Conservation (phyloP, 805 yeast genomes). For the Candida hungchunana region DNA sequence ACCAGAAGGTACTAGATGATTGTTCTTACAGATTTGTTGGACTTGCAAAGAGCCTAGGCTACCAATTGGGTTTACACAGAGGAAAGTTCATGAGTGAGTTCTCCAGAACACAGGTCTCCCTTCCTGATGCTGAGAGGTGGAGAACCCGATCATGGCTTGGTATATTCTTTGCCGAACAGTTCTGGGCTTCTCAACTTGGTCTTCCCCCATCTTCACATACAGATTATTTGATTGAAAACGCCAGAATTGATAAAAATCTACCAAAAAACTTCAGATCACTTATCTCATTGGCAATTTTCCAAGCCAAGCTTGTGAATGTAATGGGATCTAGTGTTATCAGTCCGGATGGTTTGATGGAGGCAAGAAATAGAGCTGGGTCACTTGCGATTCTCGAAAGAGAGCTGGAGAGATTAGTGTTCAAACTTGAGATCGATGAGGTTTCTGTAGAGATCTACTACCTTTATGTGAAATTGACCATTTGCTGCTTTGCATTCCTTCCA, state of each 20-base stretch:
- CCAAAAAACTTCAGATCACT: slow-evolving; percentile 72
- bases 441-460: slow-evolving; percentile 73
- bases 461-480: slow-evolving; percentile 74
- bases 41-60: slow-evolving; percentile 75
- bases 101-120: slow-evolving; percentile 80
- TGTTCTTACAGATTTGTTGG: slow-evolving; percentile 87
- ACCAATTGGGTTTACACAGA: slow-evolving; percentile 85
- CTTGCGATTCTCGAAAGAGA: slow-evolving; percentile 76
- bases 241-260: slow-evolving; percentile 56
- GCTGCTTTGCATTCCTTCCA: slow-evolving; percentile 88
- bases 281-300: slow-evolving; percentile 73
- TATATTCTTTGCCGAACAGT: slow-evolving; percentile 81
- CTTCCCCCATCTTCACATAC: slow-evolving; percentile 83
- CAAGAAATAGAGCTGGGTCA: slow-evolving; percentile 75
- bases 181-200: slow-evolving; percentile 86
- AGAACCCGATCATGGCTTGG: slow-evolving; percentile 91
- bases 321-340: slow-evolving; percentile 84
- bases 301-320: slow-evolving; percentile 74
- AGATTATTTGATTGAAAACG: slow-evolving; percentile 77
- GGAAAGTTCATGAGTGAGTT: slow-evolving; percentile 91
- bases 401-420: slow-evolving; percentile 64
- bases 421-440: slow-evolving; percentile 60
- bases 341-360: slow-evolving; percentile 86
- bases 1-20: slow-evolving; percentile 87
- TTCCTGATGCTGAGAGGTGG: slow-evolving; percentile 92